Percentiles rank a stretch among this genome's conserved stretches.
Evolutionary conservation across 768 basidiomycete species (phyloP).

Genomic region (Mrakia frigida): DNA sequence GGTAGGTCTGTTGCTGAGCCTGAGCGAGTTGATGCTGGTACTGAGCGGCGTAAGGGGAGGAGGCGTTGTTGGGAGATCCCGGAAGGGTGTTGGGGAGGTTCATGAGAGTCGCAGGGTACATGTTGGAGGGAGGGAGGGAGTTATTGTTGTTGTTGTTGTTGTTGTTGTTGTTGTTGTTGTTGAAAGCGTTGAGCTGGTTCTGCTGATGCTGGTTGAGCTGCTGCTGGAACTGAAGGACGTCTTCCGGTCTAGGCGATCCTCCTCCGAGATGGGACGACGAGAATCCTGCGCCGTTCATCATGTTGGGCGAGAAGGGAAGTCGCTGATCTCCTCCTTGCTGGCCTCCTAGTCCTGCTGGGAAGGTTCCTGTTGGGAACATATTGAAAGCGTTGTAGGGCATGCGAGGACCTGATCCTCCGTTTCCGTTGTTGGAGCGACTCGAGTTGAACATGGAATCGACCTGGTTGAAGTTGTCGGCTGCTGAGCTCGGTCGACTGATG

Average conservation of each 20-base stretch:
- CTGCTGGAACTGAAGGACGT: slow-evolving; percentile 18
- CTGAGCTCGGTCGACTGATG: neutral
- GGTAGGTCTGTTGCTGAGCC: slow-evolving; percentile 14
- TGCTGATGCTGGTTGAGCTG: slow-evolving; percentile 15
- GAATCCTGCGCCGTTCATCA: neutral
- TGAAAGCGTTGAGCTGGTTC: slow-evolving; percentile 18
- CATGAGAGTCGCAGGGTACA: neutral
- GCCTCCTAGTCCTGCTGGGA: neutral
- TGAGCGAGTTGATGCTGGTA: slow-evolving; percentile 11
- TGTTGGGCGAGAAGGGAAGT: neutral
- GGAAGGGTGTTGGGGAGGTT: neutral
- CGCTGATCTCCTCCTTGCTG: neutral
- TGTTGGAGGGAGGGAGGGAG: neutral
- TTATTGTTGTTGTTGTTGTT: slow-evolving; percentile 15
- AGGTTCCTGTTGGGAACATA: neutral
- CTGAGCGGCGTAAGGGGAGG: slow-evolving; percentile 7
- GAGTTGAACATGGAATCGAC: neutral
- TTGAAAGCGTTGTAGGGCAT: neutral
- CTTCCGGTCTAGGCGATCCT: slow-evolving; percentile 16
- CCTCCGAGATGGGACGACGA: neutral
- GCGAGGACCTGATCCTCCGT: neutral
- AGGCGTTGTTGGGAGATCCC: neutral
- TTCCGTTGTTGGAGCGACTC: too few species aligned
- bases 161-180: slow-evolving; percentile 5
- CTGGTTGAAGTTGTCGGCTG: neutral